Percentiles rank a stretch among this genome's conserved stretches.
Evolutionary conservation across 2,329 filamentous ascomycete species (phyloP).

Genomic region (Aspergillus pseudotamarii): DNA sequence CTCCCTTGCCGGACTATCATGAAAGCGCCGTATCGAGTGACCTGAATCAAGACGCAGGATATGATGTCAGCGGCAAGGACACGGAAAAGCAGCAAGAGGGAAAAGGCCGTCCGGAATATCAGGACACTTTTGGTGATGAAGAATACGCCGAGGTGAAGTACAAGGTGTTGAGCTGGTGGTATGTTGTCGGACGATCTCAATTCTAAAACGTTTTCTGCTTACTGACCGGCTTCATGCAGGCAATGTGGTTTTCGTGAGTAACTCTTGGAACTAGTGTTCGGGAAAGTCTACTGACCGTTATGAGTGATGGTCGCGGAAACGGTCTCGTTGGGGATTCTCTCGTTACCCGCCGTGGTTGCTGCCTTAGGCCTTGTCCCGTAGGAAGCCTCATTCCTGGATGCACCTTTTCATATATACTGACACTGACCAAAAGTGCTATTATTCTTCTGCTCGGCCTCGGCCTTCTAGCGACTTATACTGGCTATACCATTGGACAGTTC

Average conservation of each 20-base stretch:
- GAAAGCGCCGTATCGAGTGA: not conserved
- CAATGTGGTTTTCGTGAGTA: conserved; percentile 42
- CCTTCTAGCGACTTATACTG: conserved; percentile 58
- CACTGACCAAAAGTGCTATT: conserved; percentile 30
- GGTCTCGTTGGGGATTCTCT: conserved; percentile 58
- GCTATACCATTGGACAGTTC: conserved; percentile 60
- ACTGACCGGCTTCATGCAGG: conserved; percentile 25
- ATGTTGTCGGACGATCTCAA: conserved; percentile 4
- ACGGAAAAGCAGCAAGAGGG: conserved; percentile 19
- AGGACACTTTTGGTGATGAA: conserved; percentile 39
- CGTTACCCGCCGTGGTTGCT: conserved; percentile 55
- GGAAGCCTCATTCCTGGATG: conserved; percentile 9
- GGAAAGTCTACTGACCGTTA: conserved; percentile 1
- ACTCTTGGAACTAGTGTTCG: not conserved
- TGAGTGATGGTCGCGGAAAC: conserved; percentile 59
- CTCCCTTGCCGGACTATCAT: not conserved
- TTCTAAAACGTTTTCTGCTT: not conserved
- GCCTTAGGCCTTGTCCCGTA: conserved; percentile 54
- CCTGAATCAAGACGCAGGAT: not conserved
- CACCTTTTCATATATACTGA: not conserved
- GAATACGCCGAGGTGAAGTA: conserved; percentile 48
- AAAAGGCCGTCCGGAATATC: conserved; percentile 6
- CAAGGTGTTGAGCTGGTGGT: conserved; percentile 50
- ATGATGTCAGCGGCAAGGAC: conserved; percentile 14
- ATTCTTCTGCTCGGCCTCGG: conserved; percentile 55